Evolutionary conservation across 2,329 filamentous ascomycete genomes (phyloP).

Genomic region (Diaporthe citrichinensis): DNA sequence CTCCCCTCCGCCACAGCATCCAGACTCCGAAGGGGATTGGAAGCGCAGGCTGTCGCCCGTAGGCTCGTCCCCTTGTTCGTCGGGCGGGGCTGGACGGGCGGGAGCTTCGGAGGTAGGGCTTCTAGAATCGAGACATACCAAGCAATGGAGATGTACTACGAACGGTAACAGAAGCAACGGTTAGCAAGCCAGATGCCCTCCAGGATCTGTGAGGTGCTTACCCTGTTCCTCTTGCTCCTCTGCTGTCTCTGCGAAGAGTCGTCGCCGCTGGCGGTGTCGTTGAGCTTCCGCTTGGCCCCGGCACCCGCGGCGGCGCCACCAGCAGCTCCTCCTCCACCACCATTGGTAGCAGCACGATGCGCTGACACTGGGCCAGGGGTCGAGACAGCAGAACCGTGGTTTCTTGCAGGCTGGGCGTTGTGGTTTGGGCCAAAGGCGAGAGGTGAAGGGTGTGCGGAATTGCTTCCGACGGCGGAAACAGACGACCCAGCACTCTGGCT

Average conservation of each 20-base stretch:
- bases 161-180: slow-evolving; percentile 29
- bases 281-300: slow-evolving; percentile 53
- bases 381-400: slow-evolving; percentile 9
- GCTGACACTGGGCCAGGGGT: slow-evolving; percentile 13
- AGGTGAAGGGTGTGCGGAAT: slow-evolving; percentile 58
- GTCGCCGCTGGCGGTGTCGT: slow-evolving; percentile 54
- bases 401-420: slow-evolving; percentile 45
- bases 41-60: slow-evolving; percentile 6
- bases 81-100: background rate
- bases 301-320: slow-evolving; percentile 33
- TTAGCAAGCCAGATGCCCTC: slow-evolving; percentile 17
- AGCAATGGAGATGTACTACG: slow-evolving; percentile 73
- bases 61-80: background rate
- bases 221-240: slow-evolving; percentile 72
- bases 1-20: background rate
- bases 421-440: slow-evolving; percentile 43
- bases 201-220: slow-evolving; percentile 51
- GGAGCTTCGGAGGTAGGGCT: background rate
- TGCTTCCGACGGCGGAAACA: slow-evolving; percentile 60
- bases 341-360: background rate
- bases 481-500: slow-evolving; percentile 44
- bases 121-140: slow-evolving; percentile 60
- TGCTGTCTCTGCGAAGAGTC: slow-evolving; percentile 62
- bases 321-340: background rate
- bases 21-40: background rate